These are phyloP conservation scores for Podospora pseudoanserina DNA, from an alignment of 495 filamentous ascomycete species.

Conservation along the genomic window DNA sequence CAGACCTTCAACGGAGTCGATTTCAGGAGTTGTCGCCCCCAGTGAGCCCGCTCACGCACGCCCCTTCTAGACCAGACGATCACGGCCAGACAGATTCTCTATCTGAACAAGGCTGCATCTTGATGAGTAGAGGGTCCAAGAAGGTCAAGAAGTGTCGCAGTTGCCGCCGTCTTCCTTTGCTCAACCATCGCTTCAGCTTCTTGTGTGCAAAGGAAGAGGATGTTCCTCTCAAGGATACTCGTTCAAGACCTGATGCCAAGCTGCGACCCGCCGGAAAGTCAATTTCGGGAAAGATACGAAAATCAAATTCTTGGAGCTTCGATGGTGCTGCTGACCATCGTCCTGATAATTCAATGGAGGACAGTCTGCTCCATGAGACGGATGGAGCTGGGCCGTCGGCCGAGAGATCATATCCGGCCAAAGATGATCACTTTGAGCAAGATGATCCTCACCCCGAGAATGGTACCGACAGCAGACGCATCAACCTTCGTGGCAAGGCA, in stretches of 20 bases:
- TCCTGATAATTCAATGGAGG: constrained; percentile 6
- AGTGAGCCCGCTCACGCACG: not conserved
- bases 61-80: not conserved
- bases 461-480: constrained; percentile 16
- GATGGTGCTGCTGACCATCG: constrained; percentile 21
- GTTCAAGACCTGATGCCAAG: not conserved
- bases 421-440: constrained; percentile 8
- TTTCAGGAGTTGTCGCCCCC: constrained; percentile 14
- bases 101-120: constrained; percentile 11
- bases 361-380: not conserved
- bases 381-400: constrained; percentile 19
- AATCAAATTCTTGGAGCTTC: constrained; percentile 15
- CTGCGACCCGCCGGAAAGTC: not conserved
- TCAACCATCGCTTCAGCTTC: constrained; percentile 15
- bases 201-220: constrained; percentile 13
- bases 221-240: not conserved
- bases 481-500: constrained; percentile 38
- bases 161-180: constrained; percentile 12
- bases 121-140: constrained; percentile 6
- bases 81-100: constrained; percentile 7
- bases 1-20: constrained; percentile 2
- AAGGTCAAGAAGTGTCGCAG: constrained; percentile 16
- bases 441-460: constrained; percentile 6
- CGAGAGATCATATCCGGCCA: constrained; percentile 3
- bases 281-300: not conserved